Evolutionary conservation across 257 asterid species (phyloP), one percentile per base, ranked within the genome.

Genomic region (Osmanthus fragrans): DNA sequence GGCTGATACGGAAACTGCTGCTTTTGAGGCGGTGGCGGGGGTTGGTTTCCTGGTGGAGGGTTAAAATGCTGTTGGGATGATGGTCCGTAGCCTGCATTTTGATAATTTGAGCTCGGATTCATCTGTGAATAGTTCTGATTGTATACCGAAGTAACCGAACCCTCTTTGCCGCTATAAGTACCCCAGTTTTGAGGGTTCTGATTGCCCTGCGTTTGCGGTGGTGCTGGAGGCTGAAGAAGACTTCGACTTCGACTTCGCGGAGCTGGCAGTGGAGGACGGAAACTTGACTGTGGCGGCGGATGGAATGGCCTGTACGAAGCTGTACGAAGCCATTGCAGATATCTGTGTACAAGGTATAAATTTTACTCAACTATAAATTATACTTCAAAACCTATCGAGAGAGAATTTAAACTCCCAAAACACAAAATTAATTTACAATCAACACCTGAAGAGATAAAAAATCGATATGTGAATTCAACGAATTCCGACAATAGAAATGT

Each of bases 221-320:
- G 89, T 10, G 85, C 80, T 8, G 90, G 85, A 25, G 93, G 88
- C 79, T 80, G 96, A 72, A 77, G 30, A 4, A 86, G n/a, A n/a
- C n/a, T n/a, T n/a, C n/a, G 80, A 74, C 54, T 86, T 79, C 90
- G 96, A 82, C 83, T 92, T 40, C 93, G 81, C 21, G 88, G 83
- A 4, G 15, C 3, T 21, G 96, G 96, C 7, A 12, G 94, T 0
- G 89, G 88, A 49, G 90, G 91, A 27, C 86, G 84, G 74, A 83
- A 87, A 32, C 78, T 77, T 13, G 93, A 80, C 79, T 87, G 89
- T 23, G 86, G 79, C 49, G 91, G 94, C 40, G 96, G 96, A 73
- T 89, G 97, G 75, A 90, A 91, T 56, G 97, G 97, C 85, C n/a
- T n/a, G n/a, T n/a, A n/a, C n/a, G n/a, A n/a, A n/a, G n/a, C 98